These are phyloP conservation scores for Chrysopogon serrulatus DNA, from an alignment of 176 grass and related monocot genomes.

Conservation along the genomic window DNA sequence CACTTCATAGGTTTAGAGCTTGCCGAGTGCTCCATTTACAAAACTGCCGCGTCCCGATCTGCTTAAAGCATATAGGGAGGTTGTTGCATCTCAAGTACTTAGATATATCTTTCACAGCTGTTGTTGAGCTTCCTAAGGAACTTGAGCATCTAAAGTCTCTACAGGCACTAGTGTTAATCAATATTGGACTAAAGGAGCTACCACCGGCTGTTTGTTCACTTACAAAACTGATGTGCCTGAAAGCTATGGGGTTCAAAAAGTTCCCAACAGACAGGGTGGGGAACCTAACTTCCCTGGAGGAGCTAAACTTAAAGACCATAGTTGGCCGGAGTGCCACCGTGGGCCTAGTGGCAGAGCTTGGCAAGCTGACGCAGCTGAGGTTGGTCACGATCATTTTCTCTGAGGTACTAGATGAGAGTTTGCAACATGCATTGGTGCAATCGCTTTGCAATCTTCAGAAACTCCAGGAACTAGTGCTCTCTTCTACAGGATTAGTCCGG, in stretches of 20 bases:
- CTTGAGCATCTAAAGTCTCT: not conserved
- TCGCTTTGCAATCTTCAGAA: not conserved
- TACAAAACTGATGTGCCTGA: not conserved
- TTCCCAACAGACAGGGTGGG: not conserved
- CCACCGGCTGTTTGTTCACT: not conserved
- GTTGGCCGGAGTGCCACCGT: not conserved
- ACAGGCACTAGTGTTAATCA: not conserved
- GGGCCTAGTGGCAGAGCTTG: not conserved
- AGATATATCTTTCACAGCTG: not conserved
- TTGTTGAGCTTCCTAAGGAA: not conserved
- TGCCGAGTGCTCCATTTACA: not conserved
- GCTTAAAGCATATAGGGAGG: not conserved
- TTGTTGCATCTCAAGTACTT: not conserved
- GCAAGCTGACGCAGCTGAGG: not conserved
- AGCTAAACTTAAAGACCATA: accelerated
- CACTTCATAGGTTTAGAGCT: not conserved
- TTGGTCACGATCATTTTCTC: no score
- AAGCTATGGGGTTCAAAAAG: not conserved
- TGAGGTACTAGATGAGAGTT: no score
- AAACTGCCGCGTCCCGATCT: accelerated
- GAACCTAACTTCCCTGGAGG: not conserved
- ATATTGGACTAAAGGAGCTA: not conserved
- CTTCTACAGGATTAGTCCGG: not conserved
- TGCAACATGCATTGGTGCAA: not conserved
- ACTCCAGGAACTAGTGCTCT: not conserved